Conservation (phyloP, 108 stramenopile genomes). For the Conticribra weissflogii region DNA sequence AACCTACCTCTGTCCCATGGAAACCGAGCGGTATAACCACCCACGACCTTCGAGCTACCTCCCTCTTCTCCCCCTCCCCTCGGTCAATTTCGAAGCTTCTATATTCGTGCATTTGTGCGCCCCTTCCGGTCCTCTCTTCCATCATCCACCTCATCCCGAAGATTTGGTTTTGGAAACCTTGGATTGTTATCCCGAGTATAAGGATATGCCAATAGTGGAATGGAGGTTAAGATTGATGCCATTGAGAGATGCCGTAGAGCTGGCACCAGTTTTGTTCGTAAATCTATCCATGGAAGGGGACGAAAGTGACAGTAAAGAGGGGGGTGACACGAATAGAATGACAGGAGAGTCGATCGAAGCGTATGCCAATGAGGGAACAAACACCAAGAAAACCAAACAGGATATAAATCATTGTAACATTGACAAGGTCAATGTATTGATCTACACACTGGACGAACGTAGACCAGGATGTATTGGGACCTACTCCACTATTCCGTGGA, state of each 20-base stretch:
- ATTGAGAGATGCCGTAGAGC: background rate
- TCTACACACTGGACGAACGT: background rate
- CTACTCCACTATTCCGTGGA: background rate
- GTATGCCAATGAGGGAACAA: background rate
- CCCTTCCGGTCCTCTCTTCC: background rate
- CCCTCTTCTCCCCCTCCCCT: background rate
- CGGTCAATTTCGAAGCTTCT: background rate
- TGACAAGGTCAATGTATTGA: background rate
- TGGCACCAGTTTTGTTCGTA: background rate
- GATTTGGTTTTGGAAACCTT: background rate
- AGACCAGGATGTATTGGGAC: background rate
- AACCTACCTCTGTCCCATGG: background rate
- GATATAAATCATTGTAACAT: too few relatives aligned
- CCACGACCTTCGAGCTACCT: background rate
- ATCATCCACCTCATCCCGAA: background rate
- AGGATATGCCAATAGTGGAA: background rate
- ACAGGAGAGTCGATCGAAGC: background rate
- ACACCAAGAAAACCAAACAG: background rate
- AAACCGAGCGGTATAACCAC: background rate
- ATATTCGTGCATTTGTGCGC: background rate
- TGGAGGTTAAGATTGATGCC: background rate
- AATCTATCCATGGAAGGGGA: background rate
- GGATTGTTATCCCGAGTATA: background rate
- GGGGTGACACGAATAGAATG: background rate
- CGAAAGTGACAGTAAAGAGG: background rate